A percentile compares a stretch with the other conserved stretches of the same genome.
Conservation (phyloP, 2,329 filamentous ascomycete species). For the Epicoccum sorghinum region DNA sequence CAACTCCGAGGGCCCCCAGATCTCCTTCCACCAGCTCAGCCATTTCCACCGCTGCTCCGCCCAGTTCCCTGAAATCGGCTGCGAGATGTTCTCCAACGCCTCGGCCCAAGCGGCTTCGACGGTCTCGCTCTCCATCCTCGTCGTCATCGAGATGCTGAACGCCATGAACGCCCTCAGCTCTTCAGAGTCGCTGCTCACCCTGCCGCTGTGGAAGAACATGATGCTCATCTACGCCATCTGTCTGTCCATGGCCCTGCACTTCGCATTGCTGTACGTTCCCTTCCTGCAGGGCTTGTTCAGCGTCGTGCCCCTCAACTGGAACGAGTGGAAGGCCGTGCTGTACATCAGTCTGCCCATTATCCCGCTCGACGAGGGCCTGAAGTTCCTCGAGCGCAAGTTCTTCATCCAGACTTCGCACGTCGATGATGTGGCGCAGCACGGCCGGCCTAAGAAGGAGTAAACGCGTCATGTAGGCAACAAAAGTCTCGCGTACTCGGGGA, state of each 20-base stretch:
- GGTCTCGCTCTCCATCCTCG: constrained; percentile 85
- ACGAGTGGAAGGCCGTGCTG: constrained; percentile 92
- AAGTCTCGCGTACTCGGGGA: neutral
- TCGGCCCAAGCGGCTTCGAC: constrained; percentile 90
- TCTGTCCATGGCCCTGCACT: constrained; percentile 93
- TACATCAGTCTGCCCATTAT: constrained; percentile 90
- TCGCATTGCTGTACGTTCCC: constrained; percentile 89
- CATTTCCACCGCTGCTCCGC: constrained; percentile 93
- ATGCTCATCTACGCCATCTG: constrained; percentile 95
- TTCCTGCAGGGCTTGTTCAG: constrained; percentile 88
- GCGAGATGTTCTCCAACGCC: constrained; percentile 86
- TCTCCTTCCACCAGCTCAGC: constrained; percentile 84
- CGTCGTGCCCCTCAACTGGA: constrained; percentile 83
- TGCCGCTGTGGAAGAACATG: constrained; percentile 98
- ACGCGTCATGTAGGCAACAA: neutral
- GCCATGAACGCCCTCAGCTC: constrained; percentile 97
- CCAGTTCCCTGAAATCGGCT: constrained; percentile 87
- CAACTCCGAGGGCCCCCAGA: constrained; percentile 86
- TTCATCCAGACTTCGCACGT: constrained; percentile 37
- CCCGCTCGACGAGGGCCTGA: constrained; percentile 82
- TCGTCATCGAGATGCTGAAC: constrained; percentile 99
- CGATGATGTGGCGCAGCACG: constrained; percentile 24
- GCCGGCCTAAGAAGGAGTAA: constrained; percentile 36
- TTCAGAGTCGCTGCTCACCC: constrained; percentile 88
- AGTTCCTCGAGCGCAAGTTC: constrained; percentile 68